Evolutionary conservation across 1,284 basidiomycete species (phyloP).

Genomic region (Kalmanozyma brasiliensis): DNA sequence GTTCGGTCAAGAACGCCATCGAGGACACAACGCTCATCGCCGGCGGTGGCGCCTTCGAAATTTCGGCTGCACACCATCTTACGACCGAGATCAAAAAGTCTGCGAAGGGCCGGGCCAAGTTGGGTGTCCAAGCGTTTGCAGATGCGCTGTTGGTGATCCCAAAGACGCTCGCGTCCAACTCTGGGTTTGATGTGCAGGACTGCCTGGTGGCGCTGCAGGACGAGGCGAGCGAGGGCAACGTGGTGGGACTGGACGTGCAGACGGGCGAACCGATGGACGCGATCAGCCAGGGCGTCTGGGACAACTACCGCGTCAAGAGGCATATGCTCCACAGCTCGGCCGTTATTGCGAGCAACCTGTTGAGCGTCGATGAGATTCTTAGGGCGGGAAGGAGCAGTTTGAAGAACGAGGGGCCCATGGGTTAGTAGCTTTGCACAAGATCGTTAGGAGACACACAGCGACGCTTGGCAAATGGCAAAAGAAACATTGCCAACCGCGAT

Average conservation of each 20-base stretch:
- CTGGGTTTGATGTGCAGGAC: conserved; percentile 97
- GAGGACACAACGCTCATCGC: conserved; percentile 90
- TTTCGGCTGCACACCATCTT: conserved; percentile 88
- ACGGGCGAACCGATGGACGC: conserved; percentile 97
- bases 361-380: conserved; percentile 95
- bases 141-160: conserved; percentile 88
- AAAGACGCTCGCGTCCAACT: conserved; percentile 95
- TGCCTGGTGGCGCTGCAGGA: conserved; percentile 91
- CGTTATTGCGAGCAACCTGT: conserved; percentile 94
- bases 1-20: conserved; percentile 95
- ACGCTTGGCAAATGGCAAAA: too few relatives aligned
- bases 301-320: conserved; percentile 97
- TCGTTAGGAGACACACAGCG: too few relatives aligned
- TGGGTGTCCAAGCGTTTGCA: conserved; percentile 96
- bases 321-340: conserved; percentile 98
- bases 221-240: conserved; percentile 79
- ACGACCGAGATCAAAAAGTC: conserved; percentile 78
- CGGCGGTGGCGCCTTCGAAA: conserved; percentile 96
- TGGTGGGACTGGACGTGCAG: conserved; percentile 89
- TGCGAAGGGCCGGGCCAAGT: conserved; percentile 95
- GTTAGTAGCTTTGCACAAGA: too few relatives aligned
- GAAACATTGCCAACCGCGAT: too few relatives aligned
- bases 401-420: conserved; percentile 60
- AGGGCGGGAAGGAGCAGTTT: conserved; percentile 76
- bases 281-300: conserved; percentile 94